phyloP scores from a whole-genome alignment of 352 stramenopile genomes.

The Phytophthora pistaciae region DNA sequence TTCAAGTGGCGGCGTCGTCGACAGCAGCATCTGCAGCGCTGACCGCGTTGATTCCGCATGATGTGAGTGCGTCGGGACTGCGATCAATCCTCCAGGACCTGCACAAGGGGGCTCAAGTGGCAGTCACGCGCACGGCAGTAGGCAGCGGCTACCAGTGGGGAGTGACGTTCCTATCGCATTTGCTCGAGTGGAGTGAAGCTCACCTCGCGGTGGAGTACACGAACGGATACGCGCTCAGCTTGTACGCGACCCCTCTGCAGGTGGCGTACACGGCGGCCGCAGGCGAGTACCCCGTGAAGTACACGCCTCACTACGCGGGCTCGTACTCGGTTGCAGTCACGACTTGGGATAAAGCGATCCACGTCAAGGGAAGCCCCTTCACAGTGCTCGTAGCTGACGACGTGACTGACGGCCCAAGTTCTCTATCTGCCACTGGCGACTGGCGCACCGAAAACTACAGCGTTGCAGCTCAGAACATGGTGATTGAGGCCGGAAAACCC shows the following conservation, averaged over 20 bases:
- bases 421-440: slow-evolving; percentile 70
- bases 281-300: slow-evolving; percentile 93
- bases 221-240: slow-evolving; percentile 37
- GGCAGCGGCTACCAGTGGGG: slow-evolving; percentile 81
- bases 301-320: slow-evolving; percentile 92
- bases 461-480: slow-evolving; percentile 52
- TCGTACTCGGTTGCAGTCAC: slow-evolving; percentile 92
- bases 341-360: slow-evolving; percentile 58
- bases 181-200: slow-evolving; percentile 76
- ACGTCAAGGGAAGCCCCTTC: slow-evolving; percentile 93
- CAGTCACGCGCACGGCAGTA: slow-evolving; percentile 43
- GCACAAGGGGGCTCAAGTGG: slow-evolving; percentile 44
- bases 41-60: slow-evolving; percentile 71
- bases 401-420: slow-evolving; percentile 74
- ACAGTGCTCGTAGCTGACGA: slow-evolving; percentile 82
- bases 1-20: slow-evolving; percentile 43
- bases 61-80: slow-evolving; percentile 61
- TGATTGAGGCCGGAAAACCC: slow-evolving; percentile 58
- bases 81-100: slow-evolving; percentile 78
- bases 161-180: slow-evolving; percentile 94
- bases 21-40: slow-evolving; percentile 39
- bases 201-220: slow-evolving; percentile 84
- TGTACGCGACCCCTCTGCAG: slow-evolving; percentile 57
- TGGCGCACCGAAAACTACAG: slow-evolving; percentile 77
- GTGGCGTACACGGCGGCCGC: slow-evolving; percentile 57